These are phyloP conservation scores for Penicillium angulare DNA, from an alignment of 495 filamentous ascomycete species.

Conservation along the genomic window DNA sequence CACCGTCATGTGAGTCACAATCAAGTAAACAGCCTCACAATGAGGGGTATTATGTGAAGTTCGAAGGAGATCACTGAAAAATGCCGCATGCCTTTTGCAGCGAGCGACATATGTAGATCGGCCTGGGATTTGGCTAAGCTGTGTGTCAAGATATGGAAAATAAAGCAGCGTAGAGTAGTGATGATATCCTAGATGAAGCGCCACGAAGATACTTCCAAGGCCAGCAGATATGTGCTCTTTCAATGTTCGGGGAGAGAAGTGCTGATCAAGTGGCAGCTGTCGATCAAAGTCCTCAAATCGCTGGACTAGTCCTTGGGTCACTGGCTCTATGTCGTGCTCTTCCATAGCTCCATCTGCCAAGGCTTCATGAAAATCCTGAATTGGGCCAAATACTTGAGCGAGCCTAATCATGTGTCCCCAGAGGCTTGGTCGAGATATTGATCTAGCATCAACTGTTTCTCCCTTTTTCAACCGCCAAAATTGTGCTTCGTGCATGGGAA, in stretches of 20 bases:
- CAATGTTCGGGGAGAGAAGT: constrained; percentile 15
- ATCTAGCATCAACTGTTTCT: neutral
- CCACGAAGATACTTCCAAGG: constrained; percentile 23
- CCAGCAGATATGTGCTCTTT: constrained; percentile 15
- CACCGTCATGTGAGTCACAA: constrained; percentile 31
- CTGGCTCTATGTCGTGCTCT: constrained; percentile 6
- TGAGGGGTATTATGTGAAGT: constrained; percentile 8
- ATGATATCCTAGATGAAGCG: constrained; percentile 29
- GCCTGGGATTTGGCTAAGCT: neutral
- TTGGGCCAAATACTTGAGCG: constrained; percentile 16
- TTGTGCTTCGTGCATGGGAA: constrained; percentile 8
- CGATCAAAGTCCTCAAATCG: constrained; percentile 14
- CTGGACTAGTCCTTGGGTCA: constrained; percentile 5
- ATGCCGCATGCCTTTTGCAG: constrained; percentile 27
- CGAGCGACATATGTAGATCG: constrained; percentile 16
- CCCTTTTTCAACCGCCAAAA: constrained; percentile 2
- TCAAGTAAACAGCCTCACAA: constrained; percentile 27
- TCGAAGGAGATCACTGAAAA: constrained; percentile 22
- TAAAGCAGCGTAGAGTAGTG: constrained; percentile 29
- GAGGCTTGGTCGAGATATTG: constrained; percentile 3
- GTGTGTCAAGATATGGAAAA: constrained; percentile 25
- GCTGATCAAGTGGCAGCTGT: constrained; percentile 4
- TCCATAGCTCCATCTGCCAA: constrained; percentile 11
- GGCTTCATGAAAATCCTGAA: constrained; percentile 17
- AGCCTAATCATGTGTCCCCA: constrained; percentile 23